These are phyloP conservation scores for Curvularia verruculosa DNA, from an alignment of 2,329 filamentous ascomycete species.

Conservation along the genomic window DNA sequence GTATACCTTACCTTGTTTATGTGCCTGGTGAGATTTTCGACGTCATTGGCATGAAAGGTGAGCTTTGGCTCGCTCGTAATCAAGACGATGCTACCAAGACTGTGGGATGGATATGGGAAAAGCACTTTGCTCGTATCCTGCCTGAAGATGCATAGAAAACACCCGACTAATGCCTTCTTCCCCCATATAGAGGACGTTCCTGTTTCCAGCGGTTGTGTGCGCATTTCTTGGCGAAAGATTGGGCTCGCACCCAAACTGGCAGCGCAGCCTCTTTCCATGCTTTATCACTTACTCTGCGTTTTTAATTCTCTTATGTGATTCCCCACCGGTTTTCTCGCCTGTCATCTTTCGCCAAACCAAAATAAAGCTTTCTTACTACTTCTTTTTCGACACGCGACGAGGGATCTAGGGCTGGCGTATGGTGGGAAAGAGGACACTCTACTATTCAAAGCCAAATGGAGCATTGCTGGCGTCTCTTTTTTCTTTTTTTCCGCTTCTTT, in stretches of 20 bases:
- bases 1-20: conserved; percentile 95
- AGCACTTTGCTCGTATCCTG: conserved; percentile 73
- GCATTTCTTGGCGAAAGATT: conserved; percentile 6
- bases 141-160: conserved; percentile 42
- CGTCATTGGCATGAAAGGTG: conserved; percentile 92
- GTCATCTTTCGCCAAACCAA: background rate
- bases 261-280: background rate
- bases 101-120: conserved; percentile 99
- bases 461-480: conserved; percentile 12
- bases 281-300: background rate
- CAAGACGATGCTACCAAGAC: conserved; percentile 82
- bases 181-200: background rate
- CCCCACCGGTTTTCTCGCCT: conserved; percentile 13
- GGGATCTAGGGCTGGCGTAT: conserved; percentile 15
- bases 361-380: background rate
- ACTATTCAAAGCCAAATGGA: background rate
- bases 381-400: conserved; percentile 5
- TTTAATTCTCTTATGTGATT: conserved; percentile 23
- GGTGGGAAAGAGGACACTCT: background rate
- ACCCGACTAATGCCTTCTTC: background rate
- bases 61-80: conserved; percentile 96
- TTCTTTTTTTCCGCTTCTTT: background rate
- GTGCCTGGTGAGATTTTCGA: conserved; percentile 79
- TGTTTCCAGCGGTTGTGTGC: background rate
- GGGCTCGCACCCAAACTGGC: background rate